Evolutionary conservation across 139 green algal species (phyloP), one percentile per base, ranked within the genome.

Genomic region (Coelastrella sp.): DNA sequence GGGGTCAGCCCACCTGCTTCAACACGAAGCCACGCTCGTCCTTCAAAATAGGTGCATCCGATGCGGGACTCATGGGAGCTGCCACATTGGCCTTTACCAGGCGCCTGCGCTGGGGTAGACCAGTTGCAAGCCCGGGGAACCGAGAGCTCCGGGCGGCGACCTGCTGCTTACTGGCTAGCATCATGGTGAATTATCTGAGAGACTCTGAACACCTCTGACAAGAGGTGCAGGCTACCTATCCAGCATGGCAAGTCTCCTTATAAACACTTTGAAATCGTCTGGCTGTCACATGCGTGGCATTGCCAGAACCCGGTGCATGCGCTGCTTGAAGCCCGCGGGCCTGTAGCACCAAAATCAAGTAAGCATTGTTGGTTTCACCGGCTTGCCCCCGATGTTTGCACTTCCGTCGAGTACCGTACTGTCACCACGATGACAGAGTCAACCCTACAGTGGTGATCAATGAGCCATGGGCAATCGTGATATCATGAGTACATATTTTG

Each of bases 11-110:
- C 45, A 80, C 72, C 72, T 80, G 43, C 15, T 80, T 80, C 30
- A 66, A 64, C 19, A 67, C n/a, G 45, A 85, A 85, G 64, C 79
- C 79, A 7, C 45, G 23, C 45, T 85, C 79, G 27, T 85, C 79
- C 23, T 40, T 34, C 19, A 53, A 8, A 25, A 64, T 21, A 64
- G 53, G 13, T 15, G 30, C 6, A 45, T 19, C 64, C 15, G 27
- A 41, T 60, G 62, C 53, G 27, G 34, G 17, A 3, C 27, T 17
- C 13, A 82, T 53, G 15, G 75, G 75, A 17, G 79, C 79, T 45
- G 79, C 79, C 17, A 85, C 79, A 51, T 69, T 79, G 23, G 66
- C 45, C 32, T 50, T 69, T 2, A 48, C 53, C 41, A 77, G 4
- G 38, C 62, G 37, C 62, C 78, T 82, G 51, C 50, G 62, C 62